Base-by-base conservation (phyloP, 2,329 filamentous ascomycete species). In the Penicillium sp. region DNA sequence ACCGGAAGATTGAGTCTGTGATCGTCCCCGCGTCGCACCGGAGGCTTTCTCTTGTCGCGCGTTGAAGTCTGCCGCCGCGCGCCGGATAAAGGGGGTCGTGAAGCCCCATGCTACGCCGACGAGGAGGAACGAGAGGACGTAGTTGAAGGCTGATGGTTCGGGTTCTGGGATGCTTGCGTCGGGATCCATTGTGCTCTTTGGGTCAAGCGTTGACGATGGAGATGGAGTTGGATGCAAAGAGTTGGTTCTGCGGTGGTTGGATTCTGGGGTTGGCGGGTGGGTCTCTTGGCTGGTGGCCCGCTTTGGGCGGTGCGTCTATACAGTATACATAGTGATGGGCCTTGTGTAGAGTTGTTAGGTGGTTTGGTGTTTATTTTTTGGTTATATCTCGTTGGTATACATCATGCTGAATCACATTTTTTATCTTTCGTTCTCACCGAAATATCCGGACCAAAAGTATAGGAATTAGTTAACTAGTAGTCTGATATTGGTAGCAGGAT, bases 71-170 rank as follows among this genome's bases (percentile, higher is more conserved):
- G 88, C 83, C 2, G 93, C 92, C 9, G 93, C 93, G 58, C 85
- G 85, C 21, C 92, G 88, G 81, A 97, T 96, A 78, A 97, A 97
- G 51, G 88, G 88, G 18, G 91, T 96, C 1, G 91, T 96, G 65
- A 96, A 86, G 48, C 92, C 93, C 93, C 93, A 97, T 63, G 91
- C 92, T 21, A 94, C 79, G 49, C 92, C 92, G 62, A 97, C 92
- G 55, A 96, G 85, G 50, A 97, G 82, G 80, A 97, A 97, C 64
- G 90, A 91, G 55, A 93, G 80, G 59, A 94, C 81, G 80, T 94
- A 96, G 77, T 92, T 92, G 77, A 95, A 81, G 60, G 74, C 63
- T 5, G 77, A 76, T 24, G 73, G 71, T 13, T 67, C 53, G 8
- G 61, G 46, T 16, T 67, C 56, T 10, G 67, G 48, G 13, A 66